phyloP scores from a whole-genome alignment of 257 asterid species.

The Lavandula angustifolia region DNA sequence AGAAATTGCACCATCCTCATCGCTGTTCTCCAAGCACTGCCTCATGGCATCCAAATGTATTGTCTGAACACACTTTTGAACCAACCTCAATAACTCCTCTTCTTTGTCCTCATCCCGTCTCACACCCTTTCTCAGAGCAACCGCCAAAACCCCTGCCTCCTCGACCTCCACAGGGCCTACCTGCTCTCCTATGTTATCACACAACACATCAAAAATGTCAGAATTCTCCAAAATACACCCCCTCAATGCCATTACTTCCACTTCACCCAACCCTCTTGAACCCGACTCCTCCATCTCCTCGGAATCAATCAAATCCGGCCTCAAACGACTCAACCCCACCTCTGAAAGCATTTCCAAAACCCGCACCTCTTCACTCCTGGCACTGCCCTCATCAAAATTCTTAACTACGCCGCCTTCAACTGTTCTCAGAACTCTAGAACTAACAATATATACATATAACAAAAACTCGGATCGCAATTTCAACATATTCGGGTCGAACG shows the following conservation, averaged over 20 bases:
- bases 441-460: conserved; percentile 57
- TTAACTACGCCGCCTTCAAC: conserved; percentile 36
- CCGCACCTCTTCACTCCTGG: conserved; percentile 47
- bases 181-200: conserved; percentile 72
- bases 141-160: conserved; percentile 60
- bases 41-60: conserved; percentile 76
- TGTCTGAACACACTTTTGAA: conserved; percentile 71
- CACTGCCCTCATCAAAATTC: conserved; percentile 33
- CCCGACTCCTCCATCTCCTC: conserved; percentile 36
- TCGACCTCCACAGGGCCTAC: conserved; percentile 50
- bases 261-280: conserved; percentile 47
- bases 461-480: conserved; percentile 83
- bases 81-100: conserved; percentile 59
- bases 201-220: conserved; percentile 70
- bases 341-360: conserved; percentile 55
- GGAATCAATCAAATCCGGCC: conserved; percentile 54
- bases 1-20: conserved; percentile 59
- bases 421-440: conserved; percentile 47
- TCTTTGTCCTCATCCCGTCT: conserved; percentile 45
- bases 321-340: conserved; percentile 67
- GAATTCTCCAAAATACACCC: conserved; percentile 57
- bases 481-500: conserved; percentile 58
- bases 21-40: conserved; percentile 55
- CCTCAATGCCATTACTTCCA: conserved; percentile 58
- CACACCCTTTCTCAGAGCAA: conserved; percentile 52